A percentile compares a stretch with the other conserved stretches of the same genome.
Evolutionary conservation across 495 filamentous ascomycete species (phyloP).

Genomic region (Parathielavia hyrcaniae): DNA sequence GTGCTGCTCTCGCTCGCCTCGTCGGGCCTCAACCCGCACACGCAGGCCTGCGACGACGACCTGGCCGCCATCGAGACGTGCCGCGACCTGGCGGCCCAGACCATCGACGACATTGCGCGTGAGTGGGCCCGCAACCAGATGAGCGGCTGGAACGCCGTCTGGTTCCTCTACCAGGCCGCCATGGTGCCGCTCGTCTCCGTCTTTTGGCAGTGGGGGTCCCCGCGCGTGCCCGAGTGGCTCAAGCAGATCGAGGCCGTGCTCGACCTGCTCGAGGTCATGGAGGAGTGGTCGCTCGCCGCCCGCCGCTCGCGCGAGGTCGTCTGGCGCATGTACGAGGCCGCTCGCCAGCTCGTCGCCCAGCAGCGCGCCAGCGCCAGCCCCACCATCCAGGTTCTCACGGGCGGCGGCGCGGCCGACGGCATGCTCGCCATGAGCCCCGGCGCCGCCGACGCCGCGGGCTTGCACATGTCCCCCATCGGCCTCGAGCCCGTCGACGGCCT

Average conservation of each 20-base stretch:
- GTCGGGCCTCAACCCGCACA: constrained; percentile 51
- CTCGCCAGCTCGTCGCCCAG: constrained; percentile 37
- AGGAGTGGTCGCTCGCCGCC: constrained; percentile 64
- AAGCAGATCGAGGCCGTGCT: constrained; percentile 65
- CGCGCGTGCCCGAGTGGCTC: constrained; percentile 50
- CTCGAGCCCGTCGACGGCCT: constrained; percentile 47
- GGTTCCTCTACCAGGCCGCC: constrained; percentile 74
- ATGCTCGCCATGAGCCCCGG: constrained; percentile 25
- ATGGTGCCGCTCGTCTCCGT: constrained; percentile 71
- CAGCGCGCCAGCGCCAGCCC: constrained; percentile 31
- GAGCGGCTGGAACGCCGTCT: constrained; percentile 74
- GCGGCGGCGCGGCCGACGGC: constrained; percentile 23
- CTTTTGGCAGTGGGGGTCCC: constrained; percentile 57
- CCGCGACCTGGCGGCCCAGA: constrained; percentile 59
- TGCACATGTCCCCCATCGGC: constrained; percentile 47
- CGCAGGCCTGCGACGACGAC: constrained; percentile 58
- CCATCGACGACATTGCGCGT: constrained; percentile 63
- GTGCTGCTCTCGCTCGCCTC: constrained; percentile 66
- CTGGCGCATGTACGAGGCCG: constrained; percentile 61
- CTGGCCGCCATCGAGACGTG: constrained; percentile 62
- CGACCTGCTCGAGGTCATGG: constrained; percentile 60
- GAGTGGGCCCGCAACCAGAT: constrained; percentile 68
- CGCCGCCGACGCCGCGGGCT: constrained; percentile 27
- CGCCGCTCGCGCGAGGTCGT: constrained; percentile 63
- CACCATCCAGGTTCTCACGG: constrained; percentile 36